Conservation (phyloP, 192 early-diverging fungal species). For the Podila horticola region DNA sequence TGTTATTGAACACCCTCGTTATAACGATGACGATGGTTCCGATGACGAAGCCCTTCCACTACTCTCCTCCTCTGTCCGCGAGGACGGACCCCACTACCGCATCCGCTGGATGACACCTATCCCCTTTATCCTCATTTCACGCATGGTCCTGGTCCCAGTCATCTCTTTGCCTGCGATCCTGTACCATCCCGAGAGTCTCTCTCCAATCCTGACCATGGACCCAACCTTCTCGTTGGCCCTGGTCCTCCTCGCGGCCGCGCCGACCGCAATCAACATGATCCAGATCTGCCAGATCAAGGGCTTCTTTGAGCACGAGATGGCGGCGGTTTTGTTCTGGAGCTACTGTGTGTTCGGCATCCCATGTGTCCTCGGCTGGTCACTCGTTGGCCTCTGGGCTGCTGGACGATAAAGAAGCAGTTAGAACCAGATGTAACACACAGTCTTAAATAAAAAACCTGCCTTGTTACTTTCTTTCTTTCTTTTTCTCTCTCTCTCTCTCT, state of each 20-base stretch:
- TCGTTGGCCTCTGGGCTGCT: slow-evolving; percentile 18
- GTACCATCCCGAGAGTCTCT: slow-evolving; percentile 39
- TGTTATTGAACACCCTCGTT: not conserved
- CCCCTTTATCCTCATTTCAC: slow-evolving; percentile 22
- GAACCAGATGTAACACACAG: not conserved
- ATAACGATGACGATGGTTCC: not conserved
- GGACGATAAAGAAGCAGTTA: slow-evolving; percentile 2
- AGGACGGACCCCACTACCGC: not conserved
- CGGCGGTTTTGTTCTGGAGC: slow-evolving; percentile 73
- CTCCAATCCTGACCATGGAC: slow-evolving; percentile 63
- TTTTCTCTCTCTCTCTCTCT: no score
- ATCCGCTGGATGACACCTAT: slow-evolving; percentile 29
- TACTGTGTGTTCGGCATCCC: slow-evolving; percentile 62
- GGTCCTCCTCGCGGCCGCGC: slow-evolving; percentile 69
- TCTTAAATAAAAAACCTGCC: no score
- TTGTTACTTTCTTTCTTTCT: no score
- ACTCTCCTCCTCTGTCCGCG: not conserved
- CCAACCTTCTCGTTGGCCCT: slow-evolving; percentile 72
- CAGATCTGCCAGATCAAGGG: slow-evolving; percentile 77
- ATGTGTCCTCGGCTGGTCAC: slow-evolving; percentile 19
- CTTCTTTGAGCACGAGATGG: slow-evolving; percentile 75
- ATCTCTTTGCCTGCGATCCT: slow-evolving; percentile 33
- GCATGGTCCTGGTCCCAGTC: slow-evolving; percentile 29
- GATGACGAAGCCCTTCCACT: not conserved
- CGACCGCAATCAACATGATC: slow-evolving; percentile 77